Conservation (phyloP, 2,329 filamentous ascomycete genomes). For the Trichoderma koningii region DNA sequence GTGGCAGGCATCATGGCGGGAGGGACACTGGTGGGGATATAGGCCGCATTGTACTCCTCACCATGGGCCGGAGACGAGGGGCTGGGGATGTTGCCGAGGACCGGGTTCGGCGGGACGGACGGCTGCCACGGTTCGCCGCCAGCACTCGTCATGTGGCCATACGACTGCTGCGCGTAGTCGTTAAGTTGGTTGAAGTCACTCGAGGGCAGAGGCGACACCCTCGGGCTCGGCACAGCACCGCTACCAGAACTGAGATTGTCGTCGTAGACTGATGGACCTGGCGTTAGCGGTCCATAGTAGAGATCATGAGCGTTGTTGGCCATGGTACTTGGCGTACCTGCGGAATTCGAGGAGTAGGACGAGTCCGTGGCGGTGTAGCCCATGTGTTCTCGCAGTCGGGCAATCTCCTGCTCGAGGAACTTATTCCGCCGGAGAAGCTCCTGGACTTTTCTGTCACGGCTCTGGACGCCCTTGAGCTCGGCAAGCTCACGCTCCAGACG, state of each 20-base stretch:
- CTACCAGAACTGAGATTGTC: constrained; percentile 45
- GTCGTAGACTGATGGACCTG: constrained; percentile 43
- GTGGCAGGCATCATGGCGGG: constrained; percentile 45
- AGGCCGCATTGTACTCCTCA: constrained; percentile 51
- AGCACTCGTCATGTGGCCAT: constrained; percentile 44
- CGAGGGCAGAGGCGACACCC: constrained; percentile 49
- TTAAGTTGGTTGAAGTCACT: constrained; percentile 48
- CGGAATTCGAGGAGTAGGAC: constrained; percentile 42
- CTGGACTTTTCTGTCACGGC: constrained; percentile 54
- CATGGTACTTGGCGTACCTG: constrained; percentile 41
- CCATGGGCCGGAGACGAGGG: constrained; percentile 52
- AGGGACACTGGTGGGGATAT: constrained; percentile 54
- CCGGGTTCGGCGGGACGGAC: constrained; percentile 44
- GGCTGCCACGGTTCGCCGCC: constrained; percentile 52
- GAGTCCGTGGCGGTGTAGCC: constrained; percentile 46
- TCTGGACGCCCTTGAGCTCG: constrained; percentile 61
- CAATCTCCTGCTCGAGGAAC: constrained; percentile 56
- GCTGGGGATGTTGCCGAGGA: constrained; percentile 54
- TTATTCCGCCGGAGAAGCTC: constrained; percentile 55
- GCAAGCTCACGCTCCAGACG: constrained; percentile 72
- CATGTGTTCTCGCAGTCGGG: constrained; percentile 48
- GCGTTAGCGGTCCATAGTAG: constrained; percentile 31
- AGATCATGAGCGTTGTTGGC: constrained; percentile 26
- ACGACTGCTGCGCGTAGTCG: constrained; percentile 45
- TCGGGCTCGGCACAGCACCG: constrained; percentile 47